Conservation (phyloP, 768 basidiomycete species). For the Termitomyces sp. region DNA sequence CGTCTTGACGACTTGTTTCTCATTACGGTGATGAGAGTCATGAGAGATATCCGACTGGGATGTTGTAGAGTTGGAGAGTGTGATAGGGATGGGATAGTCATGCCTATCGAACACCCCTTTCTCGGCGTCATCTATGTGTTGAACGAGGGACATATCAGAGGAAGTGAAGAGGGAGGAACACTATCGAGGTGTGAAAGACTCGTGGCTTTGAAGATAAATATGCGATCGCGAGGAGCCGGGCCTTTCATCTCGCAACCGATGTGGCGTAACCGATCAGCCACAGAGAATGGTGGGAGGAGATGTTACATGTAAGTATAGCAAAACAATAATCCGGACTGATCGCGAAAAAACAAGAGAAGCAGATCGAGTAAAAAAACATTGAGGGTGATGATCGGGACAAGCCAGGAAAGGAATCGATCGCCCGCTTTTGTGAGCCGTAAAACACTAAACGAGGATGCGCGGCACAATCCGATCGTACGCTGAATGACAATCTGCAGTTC, state of each 20-base stretch:
- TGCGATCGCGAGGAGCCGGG: conserved; percentile 16
- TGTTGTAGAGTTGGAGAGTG: conserved; percentile 12
- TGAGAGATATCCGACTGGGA: conserved; percentile 13
- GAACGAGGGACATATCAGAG: conserved; percentile 17
- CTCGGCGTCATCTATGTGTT: conserved; percentile 34
- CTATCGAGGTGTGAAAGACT: conserved; percentile 5
- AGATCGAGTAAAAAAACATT: neutral
- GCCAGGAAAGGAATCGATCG: neutral
- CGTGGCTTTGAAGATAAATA: conserved; percentile 16
- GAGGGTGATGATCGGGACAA: conserved; percentile 13
- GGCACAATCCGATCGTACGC: neutral
- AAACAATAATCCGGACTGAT: conserved; percentile 29
- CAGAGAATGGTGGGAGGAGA: conserved; percentile 29
- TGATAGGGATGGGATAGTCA: conserved; percentile 21
- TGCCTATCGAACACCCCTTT: conserved; percentile 31
- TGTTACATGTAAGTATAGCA: conserved; percentile 17
- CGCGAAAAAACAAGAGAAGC: conserved; percentile 19
- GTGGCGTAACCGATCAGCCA: conserved; percentile 32
- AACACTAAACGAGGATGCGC: neutral
- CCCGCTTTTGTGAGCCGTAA: neutral
- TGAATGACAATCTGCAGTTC: too few species aligned
- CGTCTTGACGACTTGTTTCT: conserved; percentile 1
- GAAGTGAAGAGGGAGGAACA: conserved; percentile 1
- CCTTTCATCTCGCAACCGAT: conserved; percentile 19
- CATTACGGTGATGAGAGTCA: neutral